Conservation (phyloP, 805 yeast genomes). For the baker's yeast (Saccharomyces cerevisiae) region DNA sequence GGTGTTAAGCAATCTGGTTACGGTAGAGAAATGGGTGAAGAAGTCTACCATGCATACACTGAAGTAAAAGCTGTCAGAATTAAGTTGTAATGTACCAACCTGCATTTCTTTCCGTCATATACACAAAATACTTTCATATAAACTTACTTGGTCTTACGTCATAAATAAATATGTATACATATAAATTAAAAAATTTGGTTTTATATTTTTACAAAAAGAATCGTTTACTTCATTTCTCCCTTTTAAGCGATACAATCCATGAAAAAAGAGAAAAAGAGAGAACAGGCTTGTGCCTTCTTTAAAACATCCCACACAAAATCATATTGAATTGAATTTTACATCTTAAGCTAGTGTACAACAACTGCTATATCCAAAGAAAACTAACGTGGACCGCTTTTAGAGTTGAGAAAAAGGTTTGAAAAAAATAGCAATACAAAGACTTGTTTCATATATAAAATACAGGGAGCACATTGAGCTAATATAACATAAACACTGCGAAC, state of each 20-base stretch:
- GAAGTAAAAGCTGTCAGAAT: conserved; percentile 70
- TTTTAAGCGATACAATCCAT: no score
- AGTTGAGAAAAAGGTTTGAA: neutral
- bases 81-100: conserved; percentile 23
- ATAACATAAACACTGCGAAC: neutral
- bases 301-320: no score
- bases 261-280: no score
- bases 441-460: neutral
- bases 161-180: neutral
- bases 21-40: conserved; percentile 82
- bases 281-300: no score
- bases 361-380: no score
- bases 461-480: neutral
- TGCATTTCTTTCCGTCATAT: neutral
- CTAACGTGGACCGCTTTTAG: neutral
- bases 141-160: neutral
- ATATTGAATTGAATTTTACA: no score
- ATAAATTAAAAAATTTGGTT: neutral
- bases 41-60: conserved; percentile 67
- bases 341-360: neutral
- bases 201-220: neutral
- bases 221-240: neutral
- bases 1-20: conserved; percentile 75
- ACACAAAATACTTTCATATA: neutral
- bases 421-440: neutral